Base-by-base conservation (phyloP, 768 basidiomycete genomes). In the Russula emetica region DNA sequence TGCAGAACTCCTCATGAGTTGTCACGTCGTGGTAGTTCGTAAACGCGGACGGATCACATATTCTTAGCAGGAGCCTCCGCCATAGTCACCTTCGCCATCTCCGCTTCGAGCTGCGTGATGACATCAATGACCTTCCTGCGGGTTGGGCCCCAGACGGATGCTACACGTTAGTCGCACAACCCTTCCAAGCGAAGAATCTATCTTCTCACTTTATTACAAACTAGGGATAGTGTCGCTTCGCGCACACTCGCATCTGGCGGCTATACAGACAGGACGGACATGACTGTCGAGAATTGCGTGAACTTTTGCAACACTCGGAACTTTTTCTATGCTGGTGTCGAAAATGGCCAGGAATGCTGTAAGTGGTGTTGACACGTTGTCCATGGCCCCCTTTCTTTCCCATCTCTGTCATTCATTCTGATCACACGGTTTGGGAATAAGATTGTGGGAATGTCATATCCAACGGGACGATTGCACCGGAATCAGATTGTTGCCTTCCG, bases 281-380 rank as follows among this genome's bases (percentile, higher is more conserved):
- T 91, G 85, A 90, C 88, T 4, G 78, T 84, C 36, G 85, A 80
- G 69, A 71, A 71, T 18, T 83, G 82, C 68, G 72, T 82, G 64
- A 71, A 38, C 59, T 82, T 76, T 66, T 83, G 82, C 71, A 74
- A 78, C 36, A 57, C 74, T 20, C 72, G 77, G 60, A 67, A 72
- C 11, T 88, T 78, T 70, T 73, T 85, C 63, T 89, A 82, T 67
- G 87, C 89, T 20, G 90, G 90, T 16, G 79, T 85, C 18, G 89
- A 91, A 74, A 90, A 79, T 66, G 81, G 78, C 28, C 76, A 80
- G 62, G 82, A 87, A 72, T 87, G 85, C 75, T 85, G 85, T 86
- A 72, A 63, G 81, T 70, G 20, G 47, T 50, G 5, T 30, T 24
- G 10, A 3, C 26, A 13, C 20, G 32, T 47, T 2, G 16, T 8